Base-by-base conservation (phyloP, 2,329 filamentous ascomycete species). In the Trichoderma endophyticum region DNA sequence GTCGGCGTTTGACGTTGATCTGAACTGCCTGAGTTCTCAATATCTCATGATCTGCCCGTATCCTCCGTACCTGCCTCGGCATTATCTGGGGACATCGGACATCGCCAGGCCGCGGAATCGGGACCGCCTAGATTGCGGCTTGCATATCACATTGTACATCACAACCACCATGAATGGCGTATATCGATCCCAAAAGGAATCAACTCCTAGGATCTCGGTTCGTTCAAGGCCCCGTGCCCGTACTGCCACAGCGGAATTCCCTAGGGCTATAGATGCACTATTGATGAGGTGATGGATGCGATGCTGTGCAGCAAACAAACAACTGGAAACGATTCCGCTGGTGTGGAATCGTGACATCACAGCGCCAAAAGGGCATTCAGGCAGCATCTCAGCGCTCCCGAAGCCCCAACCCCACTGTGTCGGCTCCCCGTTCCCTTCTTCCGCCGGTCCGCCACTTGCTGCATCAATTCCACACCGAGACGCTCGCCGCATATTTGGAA, bases 301-400 rank as follows among this genome's bases (percentile, higher is more conserved):
- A 65, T 26, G 63, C 63, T 15, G 14, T 36, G 48, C 43, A 34
- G 63, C 21, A 32, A 34, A 18, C 15, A 11, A 30, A 30, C 56
- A 21, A 15, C 32, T 26, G 12, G 34, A 36, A 36, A 36, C 34
- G 34, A 36, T 36, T 66, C 21, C 36, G 28, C 32, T 32, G 51
- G 32, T 36, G 64, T 67, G 64, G 51, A 30, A 67, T 59, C 54
- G 51, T 67, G 64, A 67, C 64, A 67, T 67, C 64, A 67, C 48
- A 67, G 64, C 30, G 34, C 51, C 32, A 7, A 43, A 57, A 36
- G 30, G 15, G 24, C 43, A 7, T 57, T 28, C 26, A 68, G 65
- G 65, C 54, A 56, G 39, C 51, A n/a, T 48, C 43, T n/a, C 43
- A 48, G 43, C 60, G 36, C 32, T 39, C 60, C 54, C 64, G 64